Evolutionary conservation across 345 rosid genomes (phyloP), one percentile per base, ranked within the genome.

Genomic region (Toxicodendron radicans): DNA sequence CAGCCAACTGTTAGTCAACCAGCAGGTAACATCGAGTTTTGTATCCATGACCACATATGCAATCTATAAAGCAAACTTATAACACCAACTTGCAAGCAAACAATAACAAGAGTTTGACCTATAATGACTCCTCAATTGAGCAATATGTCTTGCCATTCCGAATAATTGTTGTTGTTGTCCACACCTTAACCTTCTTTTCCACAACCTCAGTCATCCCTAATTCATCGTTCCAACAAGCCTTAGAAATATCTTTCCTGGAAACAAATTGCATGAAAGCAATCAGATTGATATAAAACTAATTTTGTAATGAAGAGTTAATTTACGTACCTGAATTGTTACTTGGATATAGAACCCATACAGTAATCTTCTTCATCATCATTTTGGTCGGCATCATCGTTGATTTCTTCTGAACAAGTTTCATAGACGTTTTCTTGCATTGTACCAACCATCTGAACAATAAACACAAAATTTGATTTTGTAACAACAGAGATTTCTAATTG

Each of bases 41-140:
- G 41, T 35, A 35, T 35, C 41, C 3, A 35, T 35, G 5, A 7
- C 41, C 41, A 35, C 41, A 35, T 35, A 54, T 11, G 13, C 30
- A 20, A 54, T 23, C 41, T 3, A 35, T 7, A 35, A 68, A 8
- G 58, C 11, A 33, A 54, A n/a, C 0, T 13, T 10, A 1, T 12
- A 21, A 21, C 21, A 35, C 5, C 7, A 20, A 64, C 45, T 41
- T 5, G 30, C 68, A 64, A 64, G 3, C 48, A 17, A 17, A 68
- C 48, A 5, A 52, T 23, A 56, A 38, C 10, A 35, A 38, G 35
- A 41, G 24, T 12, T 69, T 72, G 45, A 85, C 95, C 17, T 84
- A 95, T 97, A 95, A 30, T 54, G 95, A 87, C 79, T 91, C 99
- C 81, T 95, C 99, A 46, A 87, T 74, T 52, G 75, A 78, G 81